phyloP scores from a whole-genome alignment of 352 stramenopile genomes.

The Phytophthora ohioensis region DNA sequence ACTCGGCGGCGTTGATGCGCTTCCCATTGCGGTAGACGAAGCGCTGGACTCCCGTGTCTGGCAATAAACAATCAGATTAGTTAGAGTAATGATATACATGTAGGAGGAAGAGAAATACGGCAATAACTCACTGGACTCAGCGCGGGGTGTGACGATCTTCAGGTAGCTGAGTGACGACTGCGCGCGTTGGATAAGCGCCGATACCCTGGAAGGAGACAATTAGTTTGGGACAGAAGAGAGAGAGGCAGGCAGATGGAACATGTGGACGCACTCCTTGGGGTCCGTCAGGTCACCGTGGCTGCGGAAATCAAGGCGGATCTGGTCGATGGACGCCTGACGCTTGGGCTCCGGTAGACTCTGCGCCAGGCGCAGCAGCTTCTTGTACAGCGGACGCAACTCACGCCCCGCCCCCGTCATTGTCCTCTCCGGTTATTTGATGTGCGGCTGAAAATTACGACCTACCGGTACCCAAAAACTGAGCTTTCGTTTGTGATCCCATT shows the following conservation, averaged over 20 bases:
- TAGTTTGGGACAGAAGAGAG: not conserved
- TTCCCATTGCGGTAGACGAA: conserved; percentile 88
- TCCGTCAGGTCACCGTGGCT: conserved; percentile 63
- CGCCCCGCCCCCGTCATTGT: conserved; percentile 39
- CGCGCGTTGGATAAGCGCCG: conserved; percentile 73
- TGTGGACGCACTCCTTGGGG: conserved; percentile 64
- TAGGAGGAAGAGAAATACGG: not conserved
- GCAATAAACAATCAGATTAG: not conserved
- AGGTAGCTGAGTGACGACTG: conserved; percentile 87
- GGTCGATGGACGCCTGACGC: conserved; percentile 65
- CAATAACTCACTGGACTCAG: conserved; percentile 50
- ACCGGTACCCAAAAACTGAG: not conserved
- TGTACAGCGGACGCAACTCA: conserved; percentile 83
- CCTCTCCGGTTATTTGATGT: not conserved
- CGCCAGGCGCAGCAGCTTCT: conserved; percentile 84
- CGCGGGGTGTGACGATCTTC: conserved; percentile 87
- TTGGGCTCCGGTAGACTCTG: conserved; percentile 79
- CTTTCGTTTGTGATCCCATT: too few relatives aligned
- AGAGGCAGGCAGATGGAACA: not conserved
- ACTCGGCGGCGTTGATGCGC: conserved; percentile 58
- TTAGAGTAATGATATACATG: not conserved
- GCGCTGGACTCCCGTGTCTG: conserved; percentile 76
- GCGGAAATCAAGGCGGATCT: conserved; percentile 85
- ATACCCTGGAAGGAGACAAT: conserved; percentile 49
- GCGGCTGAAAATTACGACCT: not conserved